These are phyloP conservation scores for Boletus coccyginus DNA, from an alignment of 768 basidiomycete genomes.

Conservation along the genomic window DNA sequence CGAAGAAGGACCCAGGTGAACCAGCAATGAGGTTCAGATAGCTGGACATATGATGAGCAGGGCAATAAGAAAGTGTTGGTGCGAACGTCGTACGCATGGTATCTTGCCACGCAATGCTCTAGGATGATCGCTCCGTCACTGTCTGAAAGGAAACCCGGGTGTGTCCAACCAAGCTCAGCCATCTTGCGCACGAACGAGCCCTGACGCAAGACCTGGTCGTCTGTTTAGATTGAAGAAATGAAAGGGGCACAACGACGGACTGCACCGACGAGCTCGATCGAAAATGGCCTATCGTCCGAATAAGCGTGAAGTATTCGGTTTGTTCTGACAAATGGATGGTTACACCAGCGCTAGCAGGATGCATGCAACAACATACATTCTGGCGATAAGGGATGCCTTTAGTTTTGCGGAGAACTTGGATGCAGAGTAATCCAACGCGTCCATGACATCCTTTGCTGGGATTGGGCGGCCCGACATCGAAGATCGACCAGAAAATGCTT, in stretches of 20 bases:
- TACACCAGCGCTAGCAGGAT: background rate
- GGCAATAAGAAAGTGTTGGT: background rate
- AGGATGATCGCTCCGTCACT: conserved; percentile 41
- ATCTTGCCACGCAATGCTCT: conserved; percentile 50
- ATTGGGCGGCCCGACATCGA: background rate
- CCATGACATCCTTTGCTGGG: conserved; percentile 2
- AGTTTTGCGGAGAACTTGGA: conserved; percentile 1
- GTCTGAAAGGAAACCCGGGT: conserved; percentile 37
- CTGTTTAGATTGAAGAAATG: background rate
- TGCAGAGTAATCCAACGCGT: conserved; percentile 6
- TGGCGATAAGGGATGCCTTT: conserved; percentile 3
- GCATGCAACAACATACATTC: conserved; percentile 17
- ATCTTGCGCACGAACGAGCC: conserved; percentile 54
- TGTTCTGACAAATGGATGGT: conserved; percentile 20
- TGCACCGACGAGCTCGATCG: conserved; percentile 54
- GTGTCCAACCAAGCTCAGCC: conserved; percentile 50
- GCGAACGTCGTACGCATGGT: conserved; percentile 45
- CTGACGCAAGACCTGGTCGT: conserved; percentile 49
- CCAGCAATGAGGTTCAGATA: conserved; percentile 54
- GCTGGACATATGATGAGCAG: background rate
- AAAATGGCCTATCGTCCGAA: conserved; percentile 47
- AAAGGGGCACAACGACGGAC: conserved; percentile 27
- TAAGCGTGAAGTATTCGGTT: conserved; percentile 46
- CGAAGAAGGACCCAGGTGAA: conserved; percentile 42
- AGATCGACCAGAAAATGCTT: background rate